Base-by-base conservation (phyloP, 2,329 filamentous ascomycete species). In the Alternaria brassicae region DNA sequence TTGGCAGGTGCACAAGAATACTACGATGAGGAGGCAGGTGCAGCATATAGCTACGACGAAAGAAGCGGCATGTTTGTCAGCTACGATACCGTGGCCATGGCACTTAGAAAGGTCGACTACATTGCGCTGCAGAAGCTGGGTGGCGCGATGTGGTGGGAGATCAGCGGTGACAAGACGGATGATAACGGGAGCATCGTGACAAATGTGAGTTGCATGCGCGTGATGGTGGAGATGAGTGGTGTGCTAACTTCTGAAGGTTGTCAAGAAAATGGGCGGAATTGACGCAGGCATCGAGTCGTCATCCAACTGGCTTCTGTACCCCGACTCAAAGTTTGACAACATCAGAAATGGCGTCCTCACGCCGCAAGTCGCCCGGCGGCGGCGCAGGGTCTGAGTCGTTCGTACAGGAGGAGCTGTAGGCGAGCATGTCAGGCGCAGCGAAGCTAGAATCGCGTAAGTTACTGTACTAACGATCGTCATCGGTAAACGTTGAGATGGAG, bases 121-220 rank as follows among this genome's bases (percentile, higher is more conserved):
- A 86, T 97, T 72, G 85, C 83, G 72, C 76, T 85, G 19, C 81
- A 84, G 42, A 82, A 86, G 0, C 84, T 97, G 0, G 93, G 93
- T 2, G 94, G 94, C 17, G 92, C 86, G n/a, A 97, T 98, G 93
- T 98, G 92, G 92, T 96, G 91, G 91, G 93, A 97, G 80, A 91
- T 88, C 69, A 94, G 90, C 71, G 89, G 86, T 1, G 94, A 97
- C 75, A 89, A 88, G 3, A 88, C 87, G 0, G 77, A 77, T 10
- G 81, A 77, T 10, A 81, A 83, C 0, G 94, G 91, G 68, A 72
- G 72, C 25, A 75, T 97, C 72, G 92, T 83, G 51, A 69, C 70
- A 30, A 73, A 77, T 39, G 78, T 78, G 61, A 63, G 75, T 71
- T 12, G 30, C 23, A 25, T 27, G 32, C 8, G 40, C 17, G 42